phyloP scores from a whole-genome alignment of 495 filamentous ascomycete genomes.

The Astrothelium subdiscretum region DNA sequence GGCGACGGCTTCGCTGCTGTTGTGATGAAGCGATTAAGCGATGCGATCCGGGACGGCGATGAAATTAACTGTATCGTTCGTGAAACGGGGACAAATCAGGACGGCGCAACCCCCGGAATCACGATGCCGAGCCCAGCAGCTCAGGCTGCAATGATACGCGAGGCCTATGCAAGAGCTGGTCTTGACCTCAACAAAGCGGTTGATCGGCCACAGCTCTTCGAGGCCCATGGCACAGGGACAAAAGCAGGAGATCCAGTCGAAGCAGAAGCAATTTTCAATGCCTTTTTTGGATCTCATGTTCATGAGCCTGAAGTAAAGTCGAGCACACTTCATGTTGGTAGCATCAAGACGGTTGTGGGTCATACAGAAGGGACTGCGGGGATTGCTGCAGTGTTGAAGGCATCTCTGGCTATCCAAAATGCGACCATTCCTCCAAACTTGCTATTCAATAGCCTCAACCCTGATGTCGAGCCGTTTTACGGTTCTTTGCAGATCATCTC shows the following conservation, averaged over 20 bases:
- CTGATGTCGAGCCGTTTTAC: conserved; percentile 3
- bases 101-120: conserved; percentile 29
- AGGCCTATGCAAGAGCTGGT: conserved; percentile 28
- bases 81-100: conserved; percentile 23
- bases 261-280: conserved; percentile 31
- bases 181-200: conserved; percentile 17
- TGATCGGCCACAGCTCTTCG: conserved; percentile 30
- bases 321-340: not conserved
- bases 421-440: conserved; percentile 4
- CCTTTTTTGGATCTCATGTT: conserved; percentile 27
- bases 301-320: not conserved
- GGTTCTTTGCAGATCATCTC: not conserved
- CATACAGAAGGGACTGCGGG: conserved; percentile 8
- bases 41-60: conserved; percentile 1
- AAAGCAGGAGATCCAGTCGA: conserved; percentile 39
- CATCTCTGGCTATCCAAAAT: conserved; percentile 1
- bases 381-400: conserved; percentile 5
- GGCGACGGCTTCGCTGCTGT: not conserved
- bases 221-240: conserved; percentile 45
- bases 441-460: conserved; percentile 6
- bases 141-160: conserved; percentile 27
- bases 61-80: not conserved
- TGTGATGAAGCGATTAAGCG: not conserved
- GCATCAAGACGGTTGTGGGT: conserved; percentile 4
- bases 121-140: conserved; percentile 28